Evolutionary conservation across 805 yeast species (phyloP).

Genomic region (Hanseniaspora jakobsenii): DNA sequence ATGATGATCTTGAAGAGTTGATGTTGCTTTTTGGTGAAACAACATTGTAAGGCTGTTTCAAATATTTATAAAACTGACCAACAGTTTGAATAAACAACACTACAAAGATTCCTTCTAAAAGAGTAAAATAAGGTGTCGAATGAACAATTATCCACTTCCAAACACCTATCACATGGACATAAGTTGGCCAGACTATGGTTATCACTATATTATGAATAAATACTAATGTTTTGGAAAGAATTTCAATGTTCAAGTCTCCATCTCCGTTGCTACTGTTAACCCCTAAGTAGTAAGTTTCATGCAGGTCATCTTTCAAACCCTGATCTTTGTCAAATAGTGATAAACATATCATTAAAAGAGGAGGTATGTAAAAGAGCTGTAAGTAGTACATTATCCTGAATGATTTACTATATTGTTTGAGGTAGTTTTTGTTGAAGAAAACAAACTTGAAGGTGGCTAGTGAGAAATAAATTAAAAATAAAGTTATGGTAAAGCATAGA

Average conservation of each 20-base stretch:
- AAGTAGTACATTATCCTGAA: constrained; percentile 49
- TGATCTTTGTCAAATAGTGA: constrained; percentile 4
- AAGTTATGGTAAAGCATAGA: constrained; percentile 63
- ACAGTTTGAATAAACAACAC: constrained; percentile 82
- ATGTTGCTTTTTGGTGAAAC: constrained; percentile 22
- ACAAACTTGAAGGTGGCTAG: constrained; percentile 61
- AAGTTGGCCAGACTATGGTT: constrained; percentile 16
- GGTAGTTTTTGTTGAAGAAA: constrained; percentile 23
- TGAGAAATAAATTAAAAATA: constrained; percentile 56
- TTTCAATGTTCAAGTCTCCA: background rate
- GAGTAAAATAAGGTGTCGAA: constrained; percentile 79
- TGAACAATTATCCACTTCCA: constrained; percentile 67
- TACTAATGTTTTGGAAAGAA: constrained; percentile 10
- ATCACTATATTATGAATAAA: constrained; percentile 11
- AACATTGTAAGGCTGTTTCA: constrained; percentile 25
- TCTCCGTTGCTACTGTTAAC: background rate
- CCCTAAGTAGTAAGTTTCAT: background rate
- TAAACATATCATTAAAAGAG: constrained; percentile 58
- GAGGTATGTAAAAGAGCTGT: constrained; percentile 76
- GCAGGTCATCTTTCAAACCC: background rate
- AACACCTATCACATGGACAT: constrained; percentile 36
- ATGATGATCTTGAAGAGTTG: constrained; percentile 4
- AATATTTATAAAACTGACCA: constrained; percentile 70
- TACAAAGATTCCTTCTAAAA: constrained; percentile 87
- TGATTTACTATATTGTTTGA: constrained; percentile 20